Percentiles rank a stretch among this genome's conserved stretches.
Evolutionary conservation across 2,329 filamentous ascomycete genomes (phyloP).

Genomic region (Pseudocercospora musae): DNA sequence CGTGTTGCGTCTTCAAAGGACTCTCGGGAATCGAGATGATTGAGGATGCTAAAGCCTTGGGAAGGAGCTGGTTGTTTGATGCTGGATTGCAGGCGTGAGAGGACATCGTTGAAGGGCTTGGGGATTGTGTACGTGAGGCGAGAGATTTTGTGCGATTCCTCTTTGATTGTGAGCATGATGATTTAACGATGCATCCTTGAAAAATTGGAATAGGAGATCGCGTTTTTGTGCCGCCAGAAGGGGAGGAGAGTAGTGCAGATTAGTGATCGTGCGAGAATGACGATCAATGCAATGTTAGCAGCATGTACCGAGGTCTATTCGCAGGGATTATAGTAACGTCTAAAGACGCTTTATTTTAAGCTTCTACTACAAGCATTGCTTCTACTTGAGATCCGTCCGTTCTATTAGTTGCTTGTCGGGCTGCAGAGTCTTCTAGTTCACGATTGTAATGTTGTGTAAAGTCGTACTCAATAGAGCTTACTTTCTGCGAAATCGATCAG

Average conservation of each 20-base stretch:
- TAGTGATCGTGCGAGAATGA: background rate
- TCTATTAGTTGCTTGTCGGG: background rate
- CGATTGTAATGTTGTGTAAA: background rate
- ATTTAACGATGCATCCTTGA: no score
- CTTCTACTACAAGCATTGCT: background rate
- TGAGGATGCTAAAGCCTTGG: slow-evolving; percentile 14
- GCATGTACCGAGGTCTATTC: background rate
- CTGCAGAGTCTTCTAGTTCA: background rate
- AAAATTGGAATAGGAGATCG: no score
- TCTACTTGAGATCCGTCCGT: background rate
- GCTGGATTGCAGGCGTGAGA: slow-evolving; percentile 15
- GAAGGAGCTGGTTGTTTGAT: slow-evolving; percentile 10
- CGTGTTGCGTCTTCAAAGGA: slow-evolving; percentile 12
- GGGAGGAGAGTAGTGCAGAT: background rate
- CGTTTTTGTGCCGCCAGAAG: no score
- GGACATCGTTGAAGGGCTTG: slow-evolving; percentile 17
- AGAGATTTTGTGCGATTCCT: slow-evolving; percentile 11
- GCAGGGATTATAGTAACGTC: background rate
- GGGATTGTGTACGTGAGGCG: slow-evolving; percentile 14
- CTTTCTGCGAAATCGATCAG: background rate
- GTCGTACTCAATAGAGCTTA: slow-evolving; percentile 1
- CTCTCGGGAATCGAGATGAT: slow-evolving; percentile 16
- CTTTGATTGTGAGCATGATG: slow-evolving; percentile 2
- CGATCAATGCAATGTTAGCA: no score
- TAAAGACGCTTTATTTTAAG: background rate